These are phyloP conservation scores for Apiospora aurea DNA, from an alignment of 2,329 filamentous ascomycete genomes.

Conservation along the genomic window DNA sequence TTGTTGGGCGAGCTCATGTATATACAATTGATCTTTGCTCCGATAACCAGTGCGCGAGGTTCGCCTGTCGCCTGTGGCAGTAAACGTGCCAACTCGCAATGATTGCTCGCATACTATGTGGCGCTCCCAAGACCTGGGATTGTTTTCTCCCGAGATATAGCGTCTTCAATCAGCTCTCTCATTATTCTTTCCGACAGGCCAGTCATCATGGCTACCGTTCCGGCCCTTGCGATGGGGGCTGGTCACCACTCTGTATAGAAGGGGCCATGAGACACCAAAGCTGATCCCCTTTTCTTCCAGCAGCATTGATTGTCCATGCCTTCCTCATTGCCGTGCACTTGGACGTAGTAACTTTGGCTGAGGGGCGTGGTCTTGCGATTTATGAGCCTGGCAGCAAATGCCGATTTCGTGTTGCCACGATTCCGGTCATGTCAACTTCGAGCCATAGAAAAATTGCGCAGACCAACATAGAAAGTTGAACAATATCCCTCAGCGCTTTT, in stretches of 20 bases:
- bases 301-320: neutral
- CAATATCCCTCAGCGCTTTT: too few relatives aligned
- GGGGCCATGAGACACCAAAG: neutral
- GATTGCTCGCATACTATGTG: neutral
- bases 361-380: too few relatives aligned
- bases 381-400: neutral
- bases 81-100: neutral
- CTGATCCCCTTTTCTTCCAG: neutral
- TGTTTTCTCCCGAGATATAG: neutral
- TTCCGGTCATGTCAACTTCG: too few relatives aligned
- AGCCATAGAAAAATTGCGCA: too few relatives aligned
- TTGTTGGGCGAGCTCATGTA: neutral
- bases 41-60: neutral
- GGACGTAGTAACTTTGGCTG: neutral
- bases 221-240: neutral
- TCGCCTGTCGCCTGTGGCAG: neutral
- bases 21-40: neutral
- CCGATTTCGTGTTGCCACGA: neutral
- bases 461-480: too few relatives aligned
- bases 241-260: neutral
- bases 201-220: neutral
- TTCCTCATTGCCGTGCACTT: neutral
- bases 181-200: neutral
- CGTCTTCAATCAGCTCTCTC: neutral
- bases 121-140: neutral